Evolutionary conservation across 257 asterid species (phyloP).

Genomic region (Gynochthodes officinalis): DNA sequence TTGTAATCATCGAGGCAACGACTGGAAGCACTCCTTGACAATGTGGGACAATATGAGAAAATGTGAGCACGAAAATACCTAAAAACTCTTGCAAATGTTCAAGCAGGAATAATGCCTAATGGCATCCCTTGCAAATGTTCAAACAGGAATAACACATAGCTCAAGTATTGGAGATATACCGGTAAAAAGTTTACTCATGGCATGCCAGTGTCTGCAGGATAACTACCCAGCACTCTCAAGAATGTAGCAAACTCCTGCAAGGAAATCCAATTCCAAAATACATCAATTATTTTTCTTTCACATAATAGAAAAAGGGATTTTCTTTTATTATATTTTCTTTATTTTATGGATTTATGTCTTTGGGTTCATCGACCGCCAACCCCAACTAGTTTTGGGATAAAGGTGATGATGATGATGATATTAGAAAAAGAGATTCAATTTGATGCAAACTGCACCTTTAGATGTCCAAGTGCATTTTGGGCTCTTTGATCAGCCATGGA

Average conservation of each 20-base stretch:
- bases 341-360: too few species aligned
- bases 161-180: constrained; percentile 25
- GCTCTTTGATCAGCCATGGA: constrained; percentile 99
- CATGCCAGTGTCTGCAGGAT: constrained; percentile 81
- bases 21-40: background rate
- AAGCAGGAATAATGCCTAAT: background rate
- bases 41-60: background rate
- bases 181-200: constrained; percentile 37
- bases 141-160: too few species aligned
- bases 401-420: too few species aligned
- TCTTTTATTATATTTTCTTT: too few species aligned
- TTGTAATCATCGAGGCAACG: background rate
- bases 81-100: background rate
- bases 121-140: too few species aligned
- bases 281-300: background rate
- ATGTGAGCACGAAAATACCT: background rate
- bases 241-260: constrained; percentile 93
- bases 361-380: too few species aligned
- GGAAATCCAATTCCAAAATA: constrained; percentile 3
- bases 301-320: too few species aligned
- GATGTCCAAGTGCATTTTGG: constrained; percentile 93
- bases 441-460: constrained; percentile 48
- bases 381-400: too few species aligned
- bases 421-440: background rate
- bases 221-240: constrained; percentile 94